Percentiles rank a stretch among this genome's conserved stretches.
Conservation (phyloP, 768 basidiomycete species). For the Mycena belliarum region DNA sequence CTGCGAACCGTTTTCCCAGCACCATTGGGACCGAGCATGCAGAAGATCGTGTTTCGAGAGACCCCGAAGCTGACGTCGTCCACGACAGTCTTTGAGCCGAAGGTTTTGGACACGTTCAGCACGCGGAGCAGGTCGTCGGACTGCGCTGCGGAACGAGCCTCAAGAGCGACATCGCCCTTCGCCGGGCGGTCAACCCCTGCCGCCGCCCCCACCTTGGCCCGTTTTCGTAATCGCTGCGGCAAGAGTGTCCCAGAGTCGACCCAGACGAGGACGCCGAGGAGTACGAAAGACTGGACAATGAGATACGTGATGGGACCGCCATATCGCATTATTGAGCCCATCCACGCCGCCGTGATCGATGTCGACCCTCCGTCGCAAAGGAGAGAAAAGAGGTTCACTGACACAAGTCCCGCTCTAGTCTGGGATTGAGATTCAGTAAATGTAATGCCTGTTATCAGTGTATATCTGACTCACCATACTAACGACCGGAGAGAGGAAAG, state of each 20-base stretch:
- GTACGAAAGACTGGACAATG: slow-evolving; percentile 55
- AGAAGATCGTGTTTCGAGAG: slow-evolving; percentile 61
- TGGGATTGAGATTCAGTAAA: slow-evolving; percentile 26
- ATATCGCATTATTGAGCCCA: slow-evolving; percentile 58
- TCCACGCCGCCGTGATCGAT: slow-evolving; percentile 44
- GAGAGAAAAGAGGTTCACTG: slow-evolving; percentile 74
- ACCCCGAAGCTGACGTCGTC: slow-evolving; percentile 76
- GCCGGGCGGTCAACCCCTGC: slow-evolving; percentile 18
- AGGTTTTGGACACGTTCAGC: slow-evolving; percentile 62
- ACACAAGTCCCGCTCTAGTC: slow-evolving; percentile 70
- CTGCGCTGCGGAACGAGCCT: slow-evolving; percentile 46
- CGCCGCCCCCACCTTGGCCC: slow-evolving; percentile 8
- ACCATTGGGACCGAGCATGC: slow-evolving; percentile 78
- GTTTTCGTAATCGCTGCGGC: slow-evolving; percentile 37
- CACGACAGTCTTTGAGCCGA: slow-evolving; percentile 57
- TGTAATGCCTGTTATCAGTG: not conserved
- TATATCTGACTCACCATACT: slow-evolving; percentile 50
- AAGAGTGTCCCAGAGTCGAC: slow-evolving; percentile 67
- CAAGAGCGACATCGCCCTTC: slow-evolving; percentile 55
- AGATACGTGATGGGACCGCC: slow-evolving; percentile 80
- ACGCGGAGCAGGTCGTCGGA: slow-evolving; percentile 65
- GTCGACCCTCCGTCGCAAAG: slow-evolving; percentile 58
- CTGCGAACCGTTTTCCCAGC: slow-evolving; percentile 66
- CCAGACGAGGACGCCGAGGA: slow-evolving; percentile 70
- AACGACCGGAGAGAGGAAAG: slow-evolving; percentile 66